Evolutionary conservation across 495 filamentous ascomycete species (phyloP), one percentile per base, ranked within the genome.

Genomic region (Xylaria sp.): DNA sequence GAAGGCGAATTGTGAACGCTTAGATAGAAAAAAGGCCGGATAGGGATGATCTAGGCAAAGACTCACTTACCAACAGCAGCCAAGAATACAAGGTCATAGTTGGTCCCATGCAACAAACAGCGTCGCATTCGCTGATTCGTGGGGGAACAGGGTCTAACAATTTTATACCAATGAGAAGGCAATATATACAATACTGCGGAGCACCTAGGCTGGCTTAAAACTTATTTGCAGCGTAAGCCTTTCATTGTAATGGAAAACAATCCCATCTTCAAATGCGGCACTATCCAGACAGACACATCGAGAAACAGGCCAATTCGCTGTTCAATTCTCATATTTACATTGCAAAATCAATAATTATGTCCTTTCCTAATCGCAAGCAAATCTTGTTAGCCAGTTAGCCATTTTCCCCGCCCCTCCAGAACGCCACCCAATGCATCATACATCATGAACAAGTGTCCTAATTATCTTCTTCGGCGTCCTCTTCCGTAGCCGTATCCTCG

Each of bases 401-500:
- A 53, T 52, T 43, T 43, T 62, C 33, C 21, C 59, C 68, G 52
- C 63, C 6, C 70, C 61, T 37, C n/a, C 35, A 68, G 40, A 62
- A 64, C 74, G 35, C 69, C 52, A 41, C 58, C 61, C 46, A 61
- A 68, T 67, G 26, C 69, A 70, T 67, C 44, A 50, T 71, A 73
- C 21, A 46, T 66, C 72, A 46, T 72, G 44, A 67, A 55, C 40
- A 52, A 64, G 40, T 69, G 41, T 41, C 59, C 53, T 74, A 74
- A 37, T 76, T 68, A 7, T 79, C 78, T 35, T 81, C 80, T 21
- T 80, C 79, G 44, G 74, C 81, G 24, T 79, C 82, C 15, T 85
- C 84, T 29, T 84, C 86, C 12, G 81, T 83, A 5, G 82, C 84
- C 14, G 83, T 84, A 68, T 84, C 82, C 68, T 87, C 85, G 24